These are phyloP conservation scores for Exserohilum rostratum DNA, from an alignment of 2,329 filamentous ascomycete genomes.

Conservation along the genomic window DNA sequence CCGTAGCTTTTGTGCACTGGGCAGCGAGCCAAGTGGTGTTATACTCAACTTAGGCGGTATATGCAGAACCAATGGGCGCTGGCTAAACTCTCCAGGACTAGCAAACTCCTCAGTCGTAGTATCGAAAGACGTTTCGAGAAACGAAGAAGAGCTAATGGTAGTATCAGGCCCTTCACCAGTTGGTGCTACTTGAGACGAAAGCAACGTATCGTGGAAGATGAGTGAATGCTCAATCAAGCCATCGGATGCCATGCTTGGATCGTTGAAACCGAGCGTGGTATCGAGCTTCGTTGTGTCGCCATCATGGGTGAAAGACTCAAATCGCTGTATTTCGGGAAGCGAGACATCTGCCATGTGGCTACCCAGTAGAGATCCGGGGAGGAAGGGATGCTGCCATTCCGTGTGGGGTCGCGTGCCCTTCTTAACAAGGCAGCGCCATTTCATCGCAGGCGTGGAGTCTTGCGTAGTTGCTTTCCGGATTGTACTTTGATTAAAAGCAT, in stretches of 20 bases:
- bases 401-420: constrained; percentile 27
- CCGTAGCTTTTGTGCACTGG: constrained; percentile 67
- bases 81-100: constrained; percentile 27
- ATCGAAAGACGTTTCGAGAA: constrained; percentile 46
- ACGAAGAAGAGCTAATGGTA: constrained; percentile 41
- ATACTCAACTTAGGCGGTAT: constrained; percentile 50
- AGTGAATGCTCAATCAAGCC: constrained; percentile 80
- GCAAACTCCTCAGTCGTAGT: constrained; percentile 35
- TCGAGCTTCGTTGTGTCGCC: constrained; percentile 34
- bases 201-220: constrained; percentile 68
- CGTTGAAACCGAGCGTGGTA: constrained; percentile 28
- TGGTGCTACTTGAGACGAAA: constrained; percentile 62
- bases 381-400: constrained; percentile 43
- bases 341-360: constrained; percentile 14
- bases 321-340: constrained; percentile 23
- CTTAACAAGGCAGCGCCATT: constrained; percentile 38
- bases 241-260: constrained; percentile 21
- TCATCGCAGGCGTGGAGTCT: constrained; percentile 21
- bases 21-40: constrained; percentile 72
- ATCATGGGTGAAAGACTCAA: constrained; percentile 16
- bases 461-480: background rate
- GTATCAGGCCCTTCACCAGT: constrained; percentile 33
- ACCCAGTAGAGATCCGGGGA: constrained; percentile 19
- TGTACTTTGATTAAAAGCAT: constrained; percentile 39
- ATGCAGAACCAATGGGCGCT: constrained; percentile 13